These are phyloP conservation scores for Fraxinus americana DNA, from an alignment of 257 asterid species.

Conservation along the genomic window DNA sequence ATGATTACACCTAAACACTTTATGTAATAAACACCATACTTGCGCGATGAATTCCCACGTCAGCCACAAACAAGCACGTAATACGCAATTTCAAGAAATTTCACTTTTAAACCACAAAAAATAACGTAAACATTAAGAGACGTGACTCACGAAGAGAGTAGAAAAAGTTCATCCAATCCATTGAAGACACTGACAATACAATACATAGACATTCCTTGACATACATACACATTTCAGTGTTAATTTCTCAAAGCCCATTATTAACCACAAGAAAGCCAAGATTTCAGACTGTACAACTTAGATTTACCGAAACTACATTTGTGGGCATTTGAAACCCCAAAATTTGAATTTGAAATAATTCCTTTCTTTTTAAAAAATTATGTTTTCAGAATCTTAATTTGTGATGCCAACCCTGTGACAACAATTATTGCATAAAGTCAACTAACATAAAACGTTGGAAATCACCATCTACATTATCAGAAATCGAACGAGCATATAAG, in stretches of 20 bases:
- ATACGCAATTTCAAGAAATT: no score
- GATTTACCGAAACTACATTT: neutral
- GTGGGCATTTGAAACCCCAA: neutral
- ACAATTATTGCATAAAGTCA: neutral
- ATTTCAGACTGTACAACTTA: neutral
- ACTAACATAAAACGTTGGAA: neutral
- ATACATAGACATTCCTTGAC: no score
- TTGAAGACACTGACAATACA: no score
- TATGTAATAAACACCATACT: no score
- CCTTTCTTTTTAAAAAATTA: neutral
- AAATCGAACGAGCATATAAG: neutral
- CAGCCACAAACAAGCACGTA: no score
- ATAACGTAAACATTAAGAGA: no score
- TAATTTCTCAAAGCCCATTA: neutral
- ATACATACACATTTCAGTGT: no score
- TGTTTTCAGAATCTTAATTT: conserved; percentile 8
- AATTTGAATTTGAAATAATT: conserved; percentile 6
- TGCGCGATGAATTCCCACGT: no score
- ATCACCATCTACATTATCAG: neutral
- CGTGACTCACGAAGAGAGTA: no score
- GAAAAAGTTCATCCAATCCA: no score
- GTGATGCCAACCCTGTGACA: neutral
- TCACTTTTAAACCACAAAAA: no score
- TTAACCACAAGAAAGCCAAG: neutral
- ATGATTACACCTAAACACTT: no score